These are phyloP conservation scores for Tympanopsis confertula DNA, from an alignment of 2,329 filamentous ascomycete genomes.

Conservation along the genomic window DNA sequence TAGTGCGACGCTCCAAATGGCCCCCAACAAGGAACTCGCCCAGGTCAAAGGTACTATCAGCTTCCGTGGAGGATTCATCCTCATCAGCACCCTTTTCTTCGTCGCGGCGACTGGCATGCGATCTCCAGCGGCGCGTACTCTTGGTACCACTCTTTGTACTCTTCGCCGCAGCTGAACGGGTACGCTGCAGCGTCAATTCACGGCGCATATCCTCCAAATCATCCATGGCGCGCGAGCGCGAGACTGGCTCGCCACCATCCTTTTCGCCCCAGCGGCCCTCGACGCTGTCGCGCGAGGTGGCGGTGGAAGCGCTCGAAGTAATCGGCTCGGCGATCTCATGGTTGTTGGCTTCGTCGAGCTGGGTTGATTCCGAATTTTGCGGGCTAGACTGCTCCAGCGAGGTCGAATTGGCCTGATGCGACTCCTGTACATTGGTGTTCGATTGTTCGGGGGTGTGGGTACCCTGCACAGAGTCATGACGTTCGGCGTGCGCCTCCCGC, in stretches of 20 bases:
- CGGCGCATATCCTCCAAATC: background rate
- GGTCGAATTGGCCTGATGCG: too few relatives aligned
- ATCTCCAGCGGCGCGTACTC: background rate
- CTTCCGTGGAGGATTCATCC: constrained; percentile 11
- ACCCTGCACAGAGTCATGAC: too few relatives aligned
- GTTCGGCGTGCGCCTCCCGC: too few relatives aligned
- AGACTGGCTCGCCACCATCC: background rate
- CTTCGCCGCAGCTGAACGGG: background rate
- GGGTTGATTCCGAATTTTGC: too few relatives aligned
- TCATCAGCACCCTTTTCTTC: constrained; percentile 18
- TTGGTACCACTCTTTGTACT: background rate
- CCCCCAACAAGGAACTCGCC: constrained; percentile 62
- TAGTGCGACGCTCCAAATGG: constrained; percentile 62
- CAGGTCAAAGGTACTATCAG: constrained; percentile 51
- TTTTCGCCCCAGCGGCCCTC: background rate
- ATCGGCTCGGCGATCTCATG: too few relatives aligned
- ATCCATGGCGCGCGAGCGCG: background rate
- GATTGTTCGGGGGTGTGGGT: too few relatives aligned
- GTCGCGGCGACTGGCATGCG: constrained; percentile 4
- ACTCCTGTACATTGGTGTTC: too few relatives aligned
- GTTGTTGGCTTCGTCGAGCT: too few relatives aligned
- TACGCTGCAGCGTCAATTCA: background rate
- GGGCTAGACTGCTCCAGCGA: too few relatives aligned
- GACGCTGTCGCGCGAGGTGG: background rate
- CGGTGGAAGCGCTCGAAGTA: too few relatives aligned